These are phyloP conservation scores for Pelagophyceae sp. DNA, from an alignment of 352 stramenopile species.

Conservation along the genomic window DNA sequence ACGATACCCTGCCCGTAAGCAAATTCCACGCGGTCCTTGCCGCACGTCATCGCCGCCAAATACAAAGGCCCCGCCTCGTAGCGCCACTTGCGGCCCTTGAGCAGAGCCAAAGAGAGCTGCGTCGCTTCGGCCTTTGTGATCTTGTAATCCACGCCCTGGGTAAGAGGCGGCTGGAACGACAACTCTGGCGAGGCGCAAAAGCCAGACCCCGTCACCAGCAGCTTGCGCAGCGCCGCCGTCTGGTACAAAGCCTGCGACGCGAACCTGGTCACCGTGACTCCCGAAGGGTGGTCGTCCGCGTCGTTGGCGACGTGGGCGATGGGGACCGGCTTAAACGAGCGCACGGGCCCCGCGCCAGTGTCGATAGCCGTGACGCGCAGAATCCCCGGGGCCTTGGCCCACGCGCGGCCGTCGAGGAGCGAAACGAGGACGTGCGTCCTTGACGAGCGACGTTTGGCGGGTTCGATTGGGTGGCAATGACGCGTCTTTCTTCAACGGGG, in stretches of 20 bases:
- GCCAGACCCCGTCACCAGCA: not conserved
- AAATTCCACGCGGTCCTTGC: not conserved
- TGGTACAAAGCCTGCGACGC: slow-evolving; percentile 14
- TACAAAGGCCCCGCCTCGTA: not conserved
- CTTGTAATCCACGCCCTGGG: not conserved
- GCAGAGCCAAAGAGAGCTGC: not conserved
- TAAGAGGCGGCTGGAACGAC: not conserved
- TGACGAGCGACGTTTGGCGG: too few species aligned
- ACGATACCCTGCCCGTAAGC: slow-evolving; percentile 7
- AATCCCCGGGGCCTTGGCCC: not conserved
- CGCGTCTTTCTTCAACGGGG: too few species aligned
- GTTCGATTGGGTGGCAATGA: too few species aligned
- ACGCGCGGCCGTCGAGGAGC: not conserved
- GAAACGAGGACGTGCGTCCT: not conserved
- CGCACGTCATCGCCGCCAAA: not conserved
- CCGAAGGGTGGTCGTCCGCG: not conserved
- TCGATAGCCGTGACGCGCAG: not conserved
- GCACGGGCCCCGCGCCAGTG: not conserved
- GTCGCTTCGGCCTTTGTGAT: not conserved
- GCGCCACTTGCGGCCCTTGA: not conserved
- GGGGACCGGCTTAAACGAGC: not conserved
- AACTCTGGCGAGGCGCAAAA: not conserved
- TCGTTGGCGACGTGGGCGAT: not conserved
- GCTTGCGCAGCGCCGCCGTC: slow-evolving; percentile 5
- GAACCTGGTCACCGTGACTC: not conserved